Percentiles rank a stretch among this genome's conserved stretches.
phyloP scores from a whole-genome alignment of 2,329 filamentous ascomycete genomes.

The Pestalotiopsis sp. region DNA sequence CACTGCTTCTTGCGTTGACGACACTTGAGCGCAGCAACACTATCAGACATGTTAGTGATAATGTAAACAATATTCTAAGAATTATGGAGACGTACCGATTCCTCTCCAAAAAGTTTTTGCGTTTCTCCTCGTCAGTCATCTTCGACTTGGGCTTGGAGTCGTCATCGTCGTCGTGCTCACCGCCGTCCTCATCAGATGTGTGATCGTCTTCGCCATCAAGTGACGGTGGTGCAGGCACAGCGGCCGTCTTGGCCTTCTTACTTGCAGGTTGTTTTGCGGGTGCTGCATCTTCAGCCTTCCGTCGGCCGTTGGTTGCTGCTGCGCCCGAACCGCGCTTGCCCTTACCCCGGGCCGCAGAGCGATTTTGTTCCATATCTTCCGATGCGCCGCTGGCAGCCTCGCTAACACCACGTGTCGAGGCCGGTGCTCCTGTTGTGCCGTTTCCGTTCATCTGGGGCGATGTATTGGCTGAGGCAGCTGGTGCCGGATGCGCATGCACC shows the following conservation, averaged over 20 bases:
- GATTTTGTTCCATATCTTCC: slow-evolving; percentile 72
- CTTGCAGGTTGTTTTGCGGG: slow-evolving; percentile 61
- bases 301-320: slow-evolving; percentile 63
- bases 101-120: slow-evolving; percentile 95
- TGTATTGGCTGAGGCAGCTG: slow-evolving; percentile 40
- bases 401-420: slow-evolving; percentile 59
- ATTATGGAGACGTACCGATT: slow-evolving; percentile 73
- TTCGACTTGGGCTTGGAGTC: slow-evolving; percentile 68
- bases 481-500: slow-evolving; percentile 51
- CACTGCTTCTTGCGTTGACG: slow-evolving; percentile 99
- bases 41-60: slow-evolving; percentile 40
- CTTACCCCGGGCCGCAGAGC: slow-evolving; percentile 65
- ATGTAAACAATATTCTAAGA: too few relatives aligned
- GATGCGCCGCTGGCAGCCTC: slow-evolving; percentile 72
- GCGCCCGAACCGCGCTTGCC: slow-evolving; percentile 65
- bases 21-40: slow-evolving; percentile 94
- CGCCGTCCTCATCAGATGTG: slow-evolving; percentile 54
- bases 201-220: slow-evolving; percentile 43
- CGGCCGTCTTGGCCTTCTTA: slow-evolving; percentile 71
- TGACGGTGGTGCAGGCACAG: slow-evolving; percentile 20
- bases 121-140: slow-evolving; percentile 98
- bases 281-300: slow-evolving; percentile 72
- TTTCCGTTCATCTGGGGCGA: slow-evolving; percentile 59
- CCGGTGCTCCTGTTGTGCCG: slow-evolving; percentile 43
- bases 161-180: slow-evolving; percentile 53